Conservation (phyloP, 139 green algal genomes). For the Coelastrella sp. region DNA sequence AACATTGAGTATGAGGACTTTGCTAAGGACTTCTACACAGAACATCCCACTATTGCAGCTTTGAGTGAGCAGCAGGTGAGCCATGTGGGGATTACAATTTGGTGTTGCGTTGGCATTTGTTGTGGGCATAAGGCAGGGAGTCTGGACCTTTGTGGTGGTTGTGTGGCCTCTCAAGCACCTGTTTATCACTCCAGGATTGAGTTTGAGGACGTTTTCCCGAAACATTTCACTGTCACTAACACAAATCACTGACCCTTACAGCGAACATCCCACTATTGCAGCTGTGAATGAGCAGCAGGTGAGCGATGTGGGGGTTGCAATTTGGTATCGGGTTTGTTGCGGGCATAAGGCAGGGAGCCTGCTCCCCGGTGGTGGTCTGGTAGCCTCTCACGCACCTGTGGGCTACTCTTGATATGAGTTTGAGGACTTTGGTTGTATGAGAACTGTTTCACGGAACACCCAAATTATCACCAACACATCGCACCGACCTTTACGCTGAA, state of each 20-base stretch:
- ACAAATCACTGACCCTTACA: conserved; percentile 92
- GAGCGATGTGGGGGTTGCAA: not conserved
- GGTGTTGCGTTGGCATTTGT: not conserved
- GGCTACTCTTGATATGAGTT: conserved; percentile 80
- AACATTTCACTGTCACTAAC: no score
- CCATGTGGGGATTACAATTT: not conserved
- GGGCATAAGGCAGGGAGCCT: no score
- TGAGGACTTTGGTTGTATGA: conserved; percentile 75
- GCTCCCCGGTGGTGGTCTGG: no score
- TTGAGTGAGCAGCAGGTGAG: conserved; percentile 80
- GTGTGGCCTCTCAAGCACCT: no score
- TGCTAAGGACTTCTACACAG: conserved; percentile 89
- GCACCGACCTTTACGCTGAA: conserved; percentile 89
- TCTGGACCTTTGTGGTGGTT: no score
- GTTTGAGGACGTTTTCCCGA: conserved; percentile 87
- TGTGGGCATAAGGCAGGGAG: no score
- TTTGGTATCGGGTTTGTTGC: no score
- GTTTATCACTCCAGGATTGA: conserved; percentile 76
- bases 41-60: conserved; percentile 68
- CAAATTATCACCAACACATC: not conserved
- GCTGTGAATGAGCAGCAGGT: conserved; percentile 81
- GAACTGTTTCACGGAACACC: not conserved
- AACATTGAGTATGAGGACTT: conserved; percentile 83
- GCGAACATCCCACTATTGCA: conserved; percentile 69
- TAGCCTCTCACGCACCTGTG: conserved; percentile 49